A percentile compares a stretch with the other conserved stretches of the same genome.
These are phyloP conservation scores for Chlamydomonas eustigma DNA, from an alignment of 139 green algal genomes.

Conservation along the genomic window DNA sequence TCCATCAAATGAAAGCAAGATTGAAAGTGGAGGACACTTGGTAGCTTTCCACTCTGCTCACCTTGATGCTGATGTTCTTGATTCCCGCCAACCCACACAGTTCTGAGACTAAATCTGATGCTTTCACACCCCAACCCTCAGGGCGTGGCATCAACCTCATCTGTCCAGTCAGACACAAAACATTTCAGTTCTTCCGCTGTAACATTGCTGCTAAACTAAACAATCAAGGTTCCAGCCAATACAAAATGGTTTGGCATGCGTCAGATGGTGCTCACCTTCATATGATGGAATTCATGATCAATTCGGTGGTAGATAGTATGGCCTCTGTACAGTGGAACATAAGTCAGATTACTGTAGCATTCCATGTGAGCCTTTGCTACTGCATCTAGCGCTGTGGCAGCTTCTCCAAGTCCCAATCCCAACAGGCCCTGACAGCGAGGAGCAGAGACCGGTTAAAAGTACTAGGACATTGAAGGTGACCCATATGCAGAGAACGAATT, in stretches of 20 bases:
- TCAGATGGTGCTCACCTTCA: no score
- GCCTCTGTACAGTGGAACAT: conserved; percentile 43
- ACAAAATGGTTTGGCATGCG: no score
- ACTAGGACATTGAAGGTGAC: no score
- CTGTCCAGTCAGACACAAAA: no score
- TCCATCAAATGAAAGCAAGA: no score
- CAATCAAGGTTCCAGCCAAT: no score
- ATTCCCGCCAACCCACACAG: conserved; percentile 48
- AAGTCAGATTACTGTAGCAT: conserved; percentile 27
- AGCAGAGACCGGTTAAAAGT: no score
- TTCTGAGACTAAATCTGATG: conserved; percentile 33
- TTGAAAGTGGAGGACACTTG: no score
- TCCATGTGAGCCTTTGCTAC: conserved; percentile 34
- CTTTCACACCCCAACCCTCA: conserved; percentile 37
- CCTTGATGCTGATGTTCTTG: conserved; percentile 39
- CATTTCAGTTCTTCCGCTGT: no score
- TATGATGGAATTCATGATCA: conserved; percentile 30
- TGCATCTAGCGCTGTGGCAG: conserved; percentile 25
- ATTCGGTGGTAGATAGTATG: conserved; percentile 56
- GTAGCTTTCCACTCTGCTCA: no score
- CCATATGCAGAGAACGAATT: no score
- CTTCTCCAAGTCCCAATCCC: conserved; percentile 28
- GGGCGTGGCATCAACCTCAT: conserved; percentile 37
- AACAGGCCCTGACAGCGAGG: conserved; percentile 25
- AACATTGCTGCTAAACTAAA: no score